A percentile compares a stretch with the other conserved stretches of the same genome.
These are phyloP conservation scores for Pleurotus tuoliensis DNA, from an alignment of 768 basidiomycete species.

Conservation along the genomic window DNA sequence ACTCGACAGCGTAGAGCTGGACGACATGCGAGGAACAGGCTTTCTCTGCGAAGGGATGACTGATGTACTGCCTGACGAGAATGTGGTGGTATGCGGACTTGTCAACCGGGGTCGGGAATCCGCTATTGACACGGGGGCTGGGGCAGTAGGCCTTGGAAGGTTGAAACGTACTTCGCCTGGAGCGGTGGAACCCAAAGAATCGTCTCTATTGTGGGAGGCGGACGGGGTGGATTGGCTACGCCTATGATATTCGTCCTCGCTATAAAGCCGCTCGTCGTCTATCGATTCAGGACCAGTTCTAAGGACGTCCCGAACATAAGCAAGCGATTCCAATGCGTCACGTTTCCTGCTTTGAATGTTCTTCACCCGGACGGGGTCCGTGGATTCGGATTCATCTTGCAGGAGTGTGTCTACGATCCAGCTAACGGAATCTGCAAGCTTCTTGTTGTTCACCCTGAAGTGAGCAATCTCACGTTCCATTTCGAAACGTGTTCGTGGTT, in stretches of 20 bases:
- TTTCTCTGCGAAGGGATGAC: neutral
- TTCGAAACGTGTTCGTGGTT: constrained; percentile 64
- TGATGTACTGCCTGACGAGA: too few relatives aligned
- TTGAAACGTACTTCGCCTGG: constrained; percentile 13
- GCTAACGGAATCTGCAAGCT: constrained; percentile 62
- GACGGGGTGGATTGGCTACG: constrained; percentile 13
- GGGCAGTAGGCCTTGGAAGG: constrained; percentile 27
- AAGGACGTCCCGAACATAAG: constrained; percentile 75
- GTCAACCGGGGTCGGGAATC: constrained; percentile 30
- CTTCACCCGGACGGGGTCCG: constrained; percentile 32
- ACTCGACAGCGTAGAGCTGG: neutral
- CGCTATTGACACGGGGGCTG: constrained; percentile 31
- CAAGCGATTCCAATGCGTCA: constrained; percentile 72
- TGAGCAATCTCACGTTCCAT: constrained; percentile 60
- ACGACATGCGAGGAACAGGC: neutral
- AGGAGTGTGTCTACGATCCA: constrained; percentile 75
- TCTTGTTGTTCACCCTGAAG: constrained; percentile 54
- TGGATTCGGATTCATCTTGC: constrained; percentile 45
- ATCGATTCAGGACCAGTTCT: constrained; percentile 47
- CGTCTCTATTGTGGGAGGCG: too few relatives aligned
- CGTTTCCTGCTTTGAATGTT: constrained; percentile 34
- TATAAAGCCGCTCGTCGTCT: constrained; percentile 65
- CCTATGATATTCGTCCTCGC: constrained; percentile 39
- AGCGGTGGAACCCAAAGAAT: neutral
- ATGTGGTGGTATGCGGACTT: constrained; percentile 12